Conservation (phyloP, 441 rosid genomes). For the Aleurites moluccanus region DNA sequence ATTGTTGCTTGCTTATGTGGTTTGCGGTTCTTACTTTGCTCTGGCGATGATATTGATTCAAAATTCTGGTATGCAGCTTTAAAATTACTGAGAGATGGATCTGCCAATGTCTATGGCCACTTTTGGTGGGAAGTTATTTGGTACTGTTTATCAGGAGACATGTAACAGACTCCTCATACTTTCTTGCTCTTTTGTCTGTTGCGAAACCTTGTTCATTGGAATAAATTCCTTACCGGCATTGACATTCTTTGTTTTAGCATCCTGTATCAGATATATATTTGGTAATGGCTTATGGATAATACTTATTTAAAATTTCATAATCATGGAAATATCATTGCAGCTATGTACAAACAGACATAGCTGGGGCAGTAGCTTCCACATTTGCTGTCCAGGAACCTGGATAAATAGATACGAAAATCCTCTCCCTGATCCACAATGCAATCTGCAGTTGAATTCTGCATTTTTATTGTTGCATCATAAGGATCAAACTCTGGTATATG, state of each 20-base stretch:
- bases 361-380: not conserved
- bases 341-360: not conserved
- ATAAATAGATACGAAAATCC: too few species aligned
- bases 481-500: too few species aligned
- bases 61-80: slow-evolving; percentile 2
- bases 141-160: slow-evolving; percentile 23
- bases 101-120: slow-evolving; percentile 16
- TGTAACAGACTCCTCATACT: slow-evolving; percentile 19
- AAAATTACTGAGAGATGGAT: slow-evolving; percentile 22
- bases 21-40: slow-evolving; percentile 1
- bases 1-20: not conserved
- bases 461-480: too few species aligned
- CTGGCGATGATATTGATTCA: slow-evolving; percentile 8
- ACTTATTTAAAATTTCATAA: not conserved
- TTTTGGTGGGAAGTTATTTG: slow-evolving; percentile 6
- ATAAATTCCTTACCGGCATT: slow-evolving; percentile 26
- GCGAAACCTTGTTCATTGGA: slow-evolving; percentile 24
- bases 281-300: not conserved
- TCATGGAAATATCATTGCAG: not conserved
- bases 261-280: slow-evolving; percentile 1
- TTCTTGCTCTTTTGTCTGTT: slow-evolving; percentile 8
- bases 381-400: not conserved
- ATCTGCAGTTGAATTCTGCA: too few species aligned
- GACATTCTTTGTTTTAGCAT: slow-evolving; percentile 8
- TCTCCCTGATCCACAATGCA: too few species aligned